Conservation (phyloP, 441 rosid genomes). For the Populus hybrid region DNA sequence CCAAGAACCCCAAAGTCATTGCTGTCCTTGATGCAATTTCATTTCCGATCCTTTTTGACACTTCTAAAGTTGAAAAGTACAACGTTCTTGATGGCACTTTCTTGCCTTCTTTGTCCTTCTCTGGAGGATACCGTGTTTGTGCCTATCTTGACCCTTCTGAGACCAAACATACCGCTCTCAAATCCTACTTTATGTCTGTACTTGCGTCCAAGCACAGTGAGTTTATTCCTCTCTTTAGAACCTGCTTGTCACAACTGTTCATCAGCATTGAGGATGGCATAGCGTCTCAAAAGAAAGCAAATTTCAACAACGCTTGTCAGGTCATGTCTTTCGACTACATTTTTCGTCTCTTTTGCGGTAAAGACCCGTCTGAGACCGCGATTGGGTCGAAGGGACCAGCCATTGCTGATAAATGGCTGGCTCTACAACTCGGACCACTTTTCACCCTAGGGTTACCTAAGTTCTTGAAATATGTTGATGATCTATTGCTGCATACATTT, state of each 20-base stretch:
- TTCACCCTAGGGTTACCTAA: neutral
- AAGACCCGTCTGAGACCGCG: neutral
- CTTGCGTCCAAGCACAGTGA: neutral
- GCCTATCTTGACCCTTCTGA: conserved; percentile 5
- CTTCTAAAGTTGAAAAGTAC: neutral
- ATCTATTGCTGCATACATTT: neutral
- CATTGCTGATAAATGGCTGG: neutral
- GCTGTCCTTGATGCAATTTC: neutral
- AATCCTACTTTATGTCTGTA: neutral
- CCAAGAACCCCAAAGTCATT: conserved; percentile 10
- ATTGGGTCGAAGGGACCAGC: neutral
- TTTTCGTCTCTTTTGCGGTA: neutral
- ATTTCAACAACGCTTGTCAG: neutral
- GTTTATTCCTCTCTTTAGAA: neutral
- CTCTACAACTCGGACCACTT: neutral
- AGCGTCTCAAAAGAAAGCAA: neutral
- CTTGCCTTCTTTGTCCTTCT: neutral
- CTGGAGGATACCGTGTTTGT: neutral
- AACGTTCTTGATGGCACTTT: neutral
- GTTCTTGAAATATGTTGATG: neutral
- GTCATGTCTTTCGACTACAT: neutral
- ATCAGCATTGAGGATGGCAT: neutral
- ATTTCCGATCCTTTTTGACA: conserved; percentile 4
- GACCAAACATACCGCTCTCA: neutral
- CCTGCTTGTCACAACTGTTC: neutral